Conservation (phyloP, 495 filamentous ascomycete genomes). For the Aspergillus homomorphus region DNA sequence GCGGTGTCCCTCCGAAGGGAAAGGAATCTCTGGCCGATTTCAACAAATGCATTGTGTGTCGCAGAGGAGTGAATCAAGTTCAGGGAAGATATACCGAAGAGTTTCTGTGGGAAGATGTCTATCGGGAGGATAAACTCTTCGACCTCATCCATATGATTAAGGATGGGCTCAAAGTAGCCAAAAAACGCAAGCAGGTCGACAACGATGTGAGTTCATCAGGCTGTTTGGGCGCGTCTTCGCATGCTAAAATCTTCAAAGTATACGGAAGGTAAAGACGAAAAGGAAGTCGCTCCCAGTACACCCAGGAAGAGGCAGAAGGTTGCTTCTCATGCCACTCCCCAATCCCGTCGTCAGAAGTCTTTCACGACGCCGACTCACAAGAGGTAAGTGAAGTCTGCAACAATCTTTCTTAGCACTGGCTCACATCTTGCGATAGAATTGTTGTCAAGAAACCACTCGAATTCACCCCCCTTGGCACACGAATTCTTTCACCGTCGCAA, state of each 20-base stretch:
- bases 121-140: slow-evolving; percentile 61
- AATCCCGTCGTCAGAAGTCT: slow-evolving; percentile 51
- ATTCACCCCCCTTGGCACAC: slow-evolving; percentile 90
- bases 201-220: slow-evolving; percentile 43
- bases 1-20: slow-evolving; percentile 67
- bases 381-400: slow-evolving; percentile 38
- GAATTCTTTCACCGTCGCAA: slow-evolving; percentile 73
- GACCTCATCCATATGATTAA: slow-evolving; percentile 62
- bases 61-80: slow-evolving; percentile 80
- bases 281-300: slow-evolving; percentile 49
- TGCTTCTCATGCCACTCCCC: slow-evolving; percentile 56
- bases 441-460: slow-evolving; percentile 87
- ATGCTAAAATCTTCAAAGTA: slow-evolving; percentile 32
- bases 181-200: slow-evolving; percentile 43
- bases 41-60: slow-evolving; percentile 88
- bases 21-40: slow-evolving; percentile 59
- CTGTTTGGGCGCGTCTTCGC: background rate
- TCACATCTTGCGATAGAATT: slow-evolving; percentile 46
- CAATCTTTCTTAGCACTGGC: background rate
- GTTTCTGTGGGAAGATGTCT: slow-evolving; percentile 86
- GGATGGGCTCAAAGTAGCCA: slow-evolving; percentile 57
- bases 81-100: slow-evolving; percentile 91
- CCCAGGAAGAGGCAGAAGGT: slow-evolving; percentile 58
- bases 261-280: slow-evolving; percentile 42
- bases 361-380: slow-evolving; percentile 70